Evolutionary conservation across 2,329 filamentous ascomycete species (phyloP), one percentile per base, ranked within the genome.

Genomic region (Colletotrichum brevisporum): DNA sequence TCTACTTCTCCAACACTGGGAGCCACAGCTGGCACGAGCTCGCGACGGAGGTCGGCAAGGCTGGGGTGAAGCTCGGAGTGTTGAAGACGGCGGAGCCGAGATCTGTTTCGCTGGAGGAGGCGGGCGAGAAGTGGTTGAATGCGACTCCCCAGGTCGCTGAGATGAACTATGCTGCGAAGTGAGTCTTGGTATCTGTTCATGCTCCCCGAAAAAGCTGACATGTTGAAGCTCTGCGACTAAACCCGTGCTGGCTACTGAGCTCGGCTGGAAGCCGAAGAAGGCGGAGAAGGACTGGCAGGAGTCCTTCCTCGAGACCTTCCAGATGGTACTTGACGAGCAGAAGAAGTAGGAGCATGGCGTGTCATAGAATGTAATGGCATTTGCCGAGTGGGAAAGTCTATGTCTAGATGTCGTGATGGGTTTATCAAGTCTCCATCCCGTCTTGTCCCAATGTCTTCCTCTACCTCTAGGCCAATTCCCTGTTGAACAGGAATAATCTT

Each of bases 1-100:
- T 83, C 55, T 81, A 82, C 64, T 87, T 86, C 71, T 76, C 76
- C 15, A 79, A 78, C 9, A 82, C 78, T 1, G 83, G 82, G 0
- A 74, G 73, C 4, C 78, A 82, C 69, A 76, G 75, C 1, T 86
- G 83, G 83, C 73, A 70, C 12, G 78, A 81, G 6, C 67, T 84
- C 4, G 76, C 80, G 1, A 71, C 80, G 43, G 70, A 73, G 2
- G 75, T 84, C 5, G 82, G 77, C 0, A 74, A 77, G 2, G 78
- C 76, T 2, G 78, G 77, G 2, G 69, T 74, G 12, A 73, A 73
- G 26, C 70, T 78, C 3, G 79, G 79, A 1, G 69, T 68, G 10
- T 67, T 85, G 45, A 76, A 76, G 36, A 65, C 65, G n/a, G 48
- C 48, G 16, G 55, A 69, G 50, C 66, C 66, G 3, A 47, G 50